A percentile compares a stretch with the other conserved stretches of the same genome.
These are phyloP conservation scores for Diutina ranongensis DNA, from an alignment of 1,139 yeast species.

Conservation along the genomic window DNA sequence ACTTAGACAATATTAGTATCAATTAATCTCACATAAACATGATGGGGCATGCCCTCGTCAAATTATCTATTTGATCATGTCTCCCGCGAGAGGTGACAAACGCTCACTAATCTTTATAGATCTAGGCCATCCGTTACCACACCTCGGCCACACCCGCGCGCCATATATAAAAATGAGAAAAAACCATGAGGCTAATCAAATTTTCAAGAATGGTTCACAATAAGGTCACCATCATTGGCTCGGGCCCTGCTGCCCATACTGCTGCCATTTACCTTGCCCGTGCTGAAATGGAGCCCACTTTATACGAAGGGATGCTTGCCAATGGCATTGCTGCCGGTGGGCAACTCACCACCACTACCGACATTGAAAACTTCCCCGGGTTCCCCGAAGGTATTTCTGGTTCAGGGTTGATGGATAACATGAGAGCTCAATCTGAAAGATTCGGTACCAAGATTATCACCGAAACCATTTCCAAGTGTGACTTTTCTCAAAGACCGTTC, in stretches of 20 bases:
- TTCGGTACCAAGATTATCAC: conserved; percentile 93
- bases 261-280: conserved; percentile 95
- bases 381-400: conserved; percentile 94
- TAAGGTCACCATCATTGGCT: conserved; percentile 86
- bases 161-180: neutral
- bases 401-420: conserved; percentile 77
- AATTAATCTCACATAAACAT: no score
- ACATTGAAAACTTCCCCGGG: conserved; percentile 95
- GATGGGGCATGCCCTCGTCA: no score
- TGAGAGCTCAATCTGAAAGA: conserved; percentile 77
- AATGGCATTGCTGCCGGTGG: conserved; percentile 99
- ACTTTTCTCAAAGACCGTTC: conserved; percentile 76
- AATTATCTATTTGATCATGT: no score
- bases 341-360: conserved; percentile 95
- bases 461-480: conserved; percentile 88
- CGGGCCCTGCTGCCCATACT: conserved; percentile 99
- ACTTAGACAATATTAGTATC: no score
- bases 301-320: conserved; percentile 94
- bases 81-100: no score
- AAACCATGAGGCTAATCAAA: neutral
- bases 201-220: conserved; percentile 61
- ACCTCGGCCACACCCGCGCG: conserved; percentile 1
- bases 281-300: conserved; percentile 88
- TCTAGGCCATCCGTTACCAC: neutral
- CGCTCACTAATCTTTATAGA: neutral